Base-by-base conservation (phyloP, 2,329 filamentous ascomycete species). In the Colletotrichum costaricense region DNA sequence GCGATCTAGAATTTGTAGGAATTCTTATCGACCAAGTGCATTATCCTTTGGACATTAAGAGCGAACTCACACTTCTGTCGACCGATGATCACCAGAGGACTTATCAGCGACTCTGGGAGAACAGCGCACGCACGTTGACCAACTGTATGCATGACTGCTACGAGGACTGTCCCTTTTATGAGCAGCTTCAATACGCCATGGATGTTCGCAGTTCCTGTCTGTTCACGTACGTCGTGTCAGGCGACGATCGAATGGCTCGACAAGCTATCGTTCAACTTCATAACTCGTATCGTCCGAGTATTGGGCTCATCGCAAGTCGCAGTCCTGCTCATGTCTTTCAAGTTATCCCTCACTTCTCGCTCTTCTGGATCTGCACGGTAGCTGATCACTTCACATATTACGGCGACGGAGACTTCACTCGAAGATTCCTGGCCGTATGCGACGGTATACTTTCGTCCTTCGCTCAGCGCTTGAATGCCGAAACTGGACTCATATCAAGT, bases 351-450 rank as follows among this genome's bases (percentile, higher is more conserved):
- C 77, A 77, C 14, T 84, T 84, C 67, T 80, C 82, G 1, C 78
- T 84, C 0, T 84, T 79, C 75, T 84, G 82, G 82, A 77, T 83
- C 12, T 75, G 80, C 19, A 78, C 79, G 67, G 76, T 84, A 0
- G 79, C 76, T 52, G 83, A 84, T 69, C 83, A 85, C 63, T 78
- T 80, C 64, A 69, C 79, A 8, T 80, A 78, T 72, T 84, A 83
- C 64, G 81, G 79, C 4, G 82, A 84, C 67, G 76, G 57, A 0
- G 8, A 35, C 7, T 83, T 78, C 35, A 65, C 78, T 1, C 76
- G 78, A 2, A 76, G 73, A 11, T 83, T 83, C 28, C 69, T 83
- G 2, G 76, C 1, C 58, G 26, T 26, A 16, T 56, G 54, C 22
- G 54, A 56, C 14, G 54, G 54, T 26, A 56, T 56, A 16, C 54